These are phyloP conservation scores for Globisporangium viniferum DNA, from an alignment of 352 stramenopile species.

Conservation along the genomic window DNA sequence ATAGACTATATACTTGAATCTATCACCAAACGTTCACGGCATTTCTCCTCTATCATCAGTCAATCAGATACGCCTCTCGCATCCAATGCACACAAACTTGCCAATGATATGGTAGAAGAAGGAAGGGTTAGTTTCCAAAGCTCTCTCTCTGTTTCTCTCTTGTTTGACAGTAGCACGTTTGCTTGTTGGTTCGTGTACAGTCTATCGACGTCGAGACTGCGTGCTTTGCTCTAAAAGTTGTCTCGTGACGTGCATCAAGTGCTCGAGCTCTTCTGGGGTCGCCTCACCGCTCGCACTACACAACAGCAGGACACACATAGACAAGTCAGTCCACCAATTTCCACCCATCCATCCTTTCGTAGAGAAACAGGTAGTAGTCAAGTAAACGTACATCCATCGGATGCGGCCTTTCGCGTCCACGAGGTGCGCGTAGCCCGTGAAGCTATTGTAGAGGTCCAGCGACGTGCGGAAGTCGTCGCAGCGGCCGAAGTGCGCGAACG, in stretches of 20 bases:
- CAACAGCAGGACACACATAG: constrained; percentile 15
- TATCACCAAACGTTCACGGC: too few species aligned
- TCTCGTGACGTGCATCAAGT: constrained; percentile 56
- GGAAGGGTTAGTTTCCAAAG: too few species aligned
- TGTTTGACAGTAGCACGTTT: neutral
- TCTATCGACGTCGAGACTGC: constrained; percentile 32
- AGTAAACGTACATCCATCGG: constrained; percentile 69
- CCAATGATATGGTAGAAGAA: too few species aligned
- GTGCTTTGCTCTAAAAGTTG: constrained; percentile 53
- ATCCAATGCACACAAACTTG: too few species aligned
- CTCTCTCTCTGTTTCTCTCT: neutral
- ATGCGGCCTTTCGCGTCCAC: constrained; percentile 78
- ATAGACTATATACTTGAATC: too few species aligned
- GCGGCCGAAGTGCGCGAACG: constrained; percentile 70
- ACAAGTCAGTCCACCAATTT: constrained; percentile 12
- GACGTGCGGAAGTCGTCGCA: constrained; percentile 79
- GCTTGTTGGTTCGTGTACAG: neutral
- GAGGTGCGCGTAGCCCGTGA: constrained; percentile 82
- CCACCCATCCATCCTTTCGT: neutral
- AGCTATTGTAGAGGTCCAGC: constrained; percentile 83
- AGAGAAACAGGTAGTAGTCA: neutral
- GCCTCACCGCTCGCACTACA: constrained; percentile 56
- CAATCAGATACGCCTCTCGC: too few species aligned
- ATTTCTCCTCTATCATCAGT: too few species aligned
- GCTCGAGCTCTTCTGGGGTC: constrained; percentile 58